Conservation (phyloP, 345 rosid species). For the Rhizophora mangle region DNA sequence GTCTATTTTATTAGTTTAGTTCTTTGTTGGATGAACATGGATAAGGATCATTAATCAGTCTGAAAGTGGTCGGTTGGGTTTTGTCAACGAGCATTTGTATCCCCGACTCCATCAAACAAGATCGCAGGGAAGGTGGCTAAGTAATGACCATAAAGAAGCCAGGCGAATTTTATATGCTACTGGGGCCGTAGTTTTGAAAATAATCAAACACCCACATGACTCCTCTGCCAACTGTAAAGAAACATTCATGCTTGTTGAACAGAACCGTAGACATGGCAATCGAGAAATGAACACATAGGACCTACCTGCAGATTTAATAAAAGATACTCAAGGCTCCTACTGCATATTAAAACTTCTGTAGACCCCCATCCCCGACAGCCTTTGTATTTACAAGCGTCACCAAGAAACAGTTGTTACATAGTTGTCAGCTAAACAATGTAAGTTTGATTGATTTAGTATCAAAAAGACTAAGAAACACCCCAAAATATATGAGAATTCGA, state of each 20-base stretch:
- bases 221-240: not conserved
- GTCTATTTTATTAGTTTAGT: not conserved
- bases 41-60: constrained; percentile 4
- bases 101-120: not conserved
- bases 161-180: not conserved
- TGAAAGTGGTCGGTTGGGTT: not conserved
- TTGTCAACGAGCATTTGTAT: constrained; percentile 9
- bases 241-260: too few species aligned
- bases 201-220: constrained; percentile 1
- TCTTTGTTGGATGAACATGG: not conserved
- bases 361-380: too few species aligned
- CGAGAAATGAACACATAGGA: too few species aligned
- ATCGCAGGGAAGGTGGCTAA: not conserved
- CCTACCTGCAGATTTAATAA: too few species aligned
- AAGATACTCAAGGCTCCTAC: too few species aligned
- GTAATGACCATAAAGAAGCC: not conserved
- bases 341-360: too few species aligned
- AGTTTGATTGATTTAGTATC: too few species aligned
- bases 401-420: not conserved
- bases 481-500: too few species aligned
- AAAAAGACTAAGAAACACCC: too few species aligned
- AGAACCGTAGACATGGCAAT: not conserved
- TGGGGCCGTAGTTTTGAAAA: constrained; percentile 7
- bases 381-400: not conserved
- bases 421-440: not conserved